Conservation (phyloP, 495 filamentous ascomycete species). For the Aspergillus hancockii region DNA sequence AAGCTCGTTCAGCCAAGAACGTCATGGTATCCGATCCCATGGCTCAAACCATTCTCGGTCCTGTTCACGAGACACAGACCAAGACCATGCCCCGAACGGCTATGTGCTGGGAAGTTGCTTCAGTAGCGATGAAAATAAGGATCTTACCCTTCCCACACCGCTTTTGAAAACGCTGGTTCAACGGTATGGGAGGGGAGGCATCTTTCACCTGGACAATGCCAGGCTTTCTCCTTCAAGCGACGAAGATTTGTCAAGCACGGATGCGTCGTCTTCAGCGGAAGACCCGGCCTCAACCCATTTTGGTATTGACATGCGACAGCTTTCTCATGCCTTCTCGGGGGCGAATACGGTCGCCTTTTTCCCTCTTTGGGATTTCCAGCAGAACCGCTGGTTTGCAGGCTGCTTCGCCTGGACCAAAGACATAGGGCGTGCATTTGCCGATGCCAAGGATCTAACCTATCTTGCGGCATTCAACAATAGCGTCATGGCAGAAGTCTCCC, state of each 20-base stretch:
- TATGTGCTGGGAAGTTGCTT: background rate
- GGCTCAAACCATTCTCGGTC: background rate
- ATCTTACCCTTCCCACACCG: background rate
- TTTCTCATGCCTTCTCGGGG: slow-evolving; percentile 37
- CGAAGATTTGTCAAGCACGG: background rate
- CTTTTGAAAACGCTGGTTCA: background rate
- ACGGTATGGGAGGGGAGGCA: background rate
- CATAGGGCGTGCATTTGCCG: slow-evolving; percentile 41
- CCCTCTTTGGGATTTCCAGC: slow-evolving; percentile 62
- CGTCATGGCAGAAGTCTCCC: slow-evolving; percentile 62
- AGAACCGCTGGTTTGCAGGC: slow-evolving; percentile 63
- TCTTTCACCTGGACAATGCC: background rate
- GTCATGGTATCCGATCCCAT: background rate
- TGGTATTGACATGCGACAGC: background rate
- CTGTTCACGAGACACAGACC: background rate
- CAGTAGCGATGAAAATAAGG: background rate
- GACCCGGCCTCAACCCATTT: background rate
- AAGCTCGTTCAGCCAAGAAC: background rate
- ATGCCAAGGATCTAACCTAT: slow-evolving; percentile 51
- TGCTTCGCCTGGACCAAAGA: slow-evolving; percentile 57
- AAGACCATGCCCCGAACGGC: background rate
- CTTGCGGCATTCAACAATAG: slow-evolving; percentile 62
- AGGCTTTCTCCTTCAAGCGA: background rate
- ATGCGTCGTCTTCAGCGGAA: background rate
- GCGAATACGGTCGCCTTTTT: slow-evolving; percentile 57